Evolutionary conservation across 2,329 filamentous ascomycete genomes (phyloP).

Genomic region (Fusarium sp.): DNA sequence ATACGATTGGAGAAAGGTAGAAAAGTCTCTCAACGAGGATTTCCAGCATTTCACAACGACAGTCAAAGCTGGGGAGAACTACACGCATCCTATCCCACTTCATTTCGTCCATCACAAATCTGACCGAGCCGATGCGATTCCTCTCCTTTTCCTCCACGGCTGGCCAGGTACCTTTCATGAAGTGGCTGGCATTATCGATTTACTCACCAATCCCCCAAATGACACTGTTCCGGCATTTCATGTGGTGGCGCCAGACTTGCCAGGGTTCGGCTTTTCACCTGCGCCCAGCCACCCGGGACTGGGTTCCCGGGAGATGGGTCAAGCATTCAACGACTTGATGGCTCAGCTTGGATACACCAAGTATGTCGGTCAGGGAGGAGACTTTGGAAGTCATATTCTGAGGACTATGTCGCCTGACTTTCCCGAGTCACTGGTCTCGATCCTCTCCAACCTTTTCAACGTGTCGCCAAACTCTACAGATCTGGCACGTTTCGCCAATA

Average conservation of each 20-base stretch:
- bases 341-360: conserved; percentile 51
- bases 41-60: conserved; percentile 25
- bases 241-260: conserved; percentile 58
- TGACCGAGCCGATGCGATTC: conserved; percentile 47
- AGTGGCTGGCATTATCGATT: conserved; percentile 49
- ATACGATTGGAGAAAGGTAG: conserved; percentile 9
- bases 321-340: conserved; percentile 55
- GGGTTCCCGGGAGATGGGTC: conserved; percentile 44
- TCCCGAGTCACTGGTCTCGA: not conserved
- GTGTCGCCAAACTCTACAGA: conserved; percentile 6
- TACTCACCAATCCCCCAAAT: conserved; percentile 45
- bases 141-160: conserved; percentile 56
- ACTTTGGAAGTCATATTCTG: conserved; percentile 42
- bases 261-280: conserved; percentile 59
- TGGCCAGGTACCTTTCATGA: conserved; percentile 59
- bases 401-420: conserved; percentile 12
- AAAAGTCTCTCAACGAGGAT: conserved; percentile 10
- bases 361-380: conserved; percentile 50
- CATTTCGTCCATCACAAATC: conserved; percentile 31
- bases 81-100: conserved; percentile 9
- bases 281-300: conserved; percentile 44
- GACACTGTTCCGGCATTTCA: conserved; percentile 55
- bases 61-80: conserved; percentile 2
- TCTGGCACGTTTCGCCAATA: not conserved
- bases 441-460: conserved; percentile 4